A percentile compares a stretch with the other conserved stretches of the same genome.
Evolutionary conservation across 192 early-diverging fungal genomes (phyloP).

Genomic region (Podila horticola): DNA sequence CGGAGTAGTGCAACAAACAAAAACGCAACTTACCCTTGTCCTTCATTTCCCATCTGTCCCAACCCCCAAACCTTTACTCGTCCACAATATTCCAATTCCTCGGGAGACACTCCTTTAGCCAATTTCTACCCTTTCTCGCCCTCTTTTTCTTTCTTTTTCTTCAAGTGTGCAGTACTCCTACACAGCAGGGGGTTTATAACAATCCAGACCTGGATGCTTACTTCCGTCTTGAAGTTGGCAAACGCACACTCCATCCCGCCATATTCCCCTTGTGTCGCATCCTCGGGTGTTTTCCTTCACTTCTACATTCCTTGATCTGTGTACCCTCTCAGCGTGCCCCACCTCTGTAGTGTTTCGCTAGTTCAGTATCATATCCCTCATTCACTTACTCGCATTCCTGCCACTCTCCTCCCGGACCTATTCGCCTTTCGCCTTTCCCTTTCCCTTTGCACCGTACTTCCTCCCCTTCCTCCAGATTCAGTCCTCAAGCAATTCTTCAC

Average conservation of each 20-base stretch:
- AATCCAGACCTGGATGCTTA: too few relatives aligned
- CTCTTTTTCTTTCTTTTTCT: too few relatives aligned
- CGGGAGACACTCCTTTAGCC: neutral
- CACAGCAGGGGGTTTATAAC: too few relatives aligned
- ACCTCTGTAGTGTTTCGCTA: neutral
- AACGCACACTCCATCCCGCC: too few relatives aligned
- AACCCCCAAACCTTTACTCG: neutral
- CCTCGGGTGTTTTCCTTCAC: too few relatives aligned
- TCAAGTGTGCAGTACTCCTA: too few relatives aligned
- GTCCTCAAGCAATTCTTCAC: neutral
- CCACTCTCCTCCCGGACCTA: neutral
- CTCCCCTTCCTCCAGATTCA: neutral
- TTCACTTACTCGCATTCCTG: neutral
- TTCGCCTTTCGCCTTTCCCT: neutral
- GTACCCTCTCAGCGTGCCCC: neutral
- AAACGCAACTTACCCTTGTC: neutral
- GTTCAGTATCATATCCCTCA: neutral
- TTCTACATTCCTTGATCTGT: too few relatives aligned
- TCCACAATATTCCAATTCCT: slow-evolving; percentile 1
- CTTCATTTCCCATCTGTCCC: slow-evolving; percentile 3
- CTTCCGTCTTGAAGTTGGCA: too few relatives aligned
- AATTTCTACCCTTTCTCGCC: too few relatives aligned
- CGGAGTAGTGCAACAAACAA: too few relatives aligned
- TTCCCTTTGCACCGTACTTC: neutral
- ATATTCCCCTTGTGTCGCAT: too few relatives aligned